Evolutionary conservation across 495 filamentous ascomycete species (phyloP), one percentile per base, ranked within the genome.

Genomic region (Aspergillus campestris): DNA sequence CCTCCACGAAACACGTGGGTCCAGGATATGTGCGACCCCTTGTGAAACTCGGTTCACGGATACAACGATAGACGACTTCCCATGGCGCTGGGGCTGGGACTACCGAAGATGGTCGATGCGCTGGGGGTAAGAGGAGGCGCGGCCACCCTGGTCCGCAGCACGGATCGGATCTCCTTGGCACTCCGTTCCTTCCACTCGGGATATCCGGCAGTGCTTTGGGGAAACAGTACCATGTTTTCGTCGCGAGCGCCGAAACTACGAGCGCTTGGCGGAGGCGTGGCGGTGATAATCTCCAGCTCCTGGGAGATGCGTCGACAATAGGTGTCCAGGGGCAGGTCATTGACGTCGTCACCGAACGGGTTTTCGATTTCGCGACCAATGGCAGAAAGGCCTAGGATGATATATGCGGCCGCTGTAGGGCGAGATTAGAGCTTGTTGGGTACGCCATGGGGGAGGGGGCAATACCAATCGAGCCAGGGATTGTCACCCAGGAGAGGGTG

Each of bases 331-430:
- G 85, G 84, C 9, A 95, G 71, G 59, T 95, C 89, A 56, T 94
- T 94, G 49, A 89, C 86, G 59, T 94, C 89, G 42, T 80, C 67
- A 18, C 89, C 87, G 62, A 95, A 94, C 6, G 87, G 89, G 59
- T 94, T 88, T 60, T 95, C 88, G 52, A 95, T 84, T 64, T 94
- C 86, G 52, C 81, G 79, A 14, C 89, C 86, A 51, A 90, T 89
- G 56, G 86, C 80, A 34, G 86, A 81, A 46, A 95, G 80, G n/a
- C 85, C 88, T 47, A 95, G 76, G 58, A 95, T 91, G 50, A 94
- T 92, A 59, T 95, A 94, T 7, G 87, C 84, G 13, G 86, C 84
- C 11, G 80, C 67, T 70, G 24, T 24, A 24, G n/a, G 5, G 15
- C 14, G 6, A 31, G 15, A 35, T 51, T 42, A 50, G 47, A 24